Evolutionary conservation across 192 early-diverging fungal species (phyloP), one percentile per base, ranked within the genome.

Genomic region (Coemansia sp.): DNA sequence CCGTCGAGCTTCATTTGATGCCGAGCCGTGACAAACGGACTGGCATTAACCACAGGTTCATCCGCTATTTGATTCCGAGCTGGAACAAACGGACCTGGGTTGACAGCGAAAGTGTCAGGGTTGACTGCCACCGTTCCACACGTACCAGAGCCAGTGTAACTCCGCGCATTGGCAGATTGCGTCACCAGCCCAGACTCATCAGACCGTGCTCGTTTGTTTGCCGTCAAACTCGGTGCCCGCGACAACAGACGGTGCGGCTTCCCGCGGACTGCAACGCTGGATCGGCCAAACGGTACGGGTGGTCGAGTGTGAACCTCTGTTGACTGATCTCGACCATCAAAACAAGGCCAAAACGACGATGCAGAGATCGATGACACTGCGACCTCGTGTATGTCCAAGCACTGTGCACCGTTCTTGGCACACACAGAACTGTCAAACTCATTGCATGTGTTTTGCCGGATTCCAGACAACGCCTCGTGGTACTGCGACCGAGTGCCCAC

Each of bases 21-120:
- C 15, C 62, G 38, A 2, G 76, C 76, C 1, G 71, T 71, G n/a
- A 79, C 72, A 67, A 79, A 79, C 4, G 57, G 41, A 43, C 41
- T 43, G 41, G 41, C 41, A n/a, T 43, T 43, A n/a, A 4, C 41
- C 3, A 8, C 41, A 43, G 29, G 29, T 6, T 32, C 29, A 32
- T 32, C 29, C 1, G 21, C 21, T 32, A 6, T 32, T 32, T 32
- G 29, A 32, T 32, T 32, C 29, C 5, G 29, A 32, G 29, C 29
- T 6, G 29, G 29, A 7, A 32, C 29, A 32, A 32, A 1, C 6
- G 29, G 29, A 32, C 29, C 29, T 6, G 29, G 6, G 6, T 6
- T 32, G 29, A 32, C 5, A 6, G 5, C 29, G 0, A 6, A 32
- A 32, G 6, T 6, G 1, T 6, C 5, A 32, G 29, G 29, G 6